Base-by-base conservation (phyloP, 331 rosid genomes). In the Quercus phellos region DNA sequence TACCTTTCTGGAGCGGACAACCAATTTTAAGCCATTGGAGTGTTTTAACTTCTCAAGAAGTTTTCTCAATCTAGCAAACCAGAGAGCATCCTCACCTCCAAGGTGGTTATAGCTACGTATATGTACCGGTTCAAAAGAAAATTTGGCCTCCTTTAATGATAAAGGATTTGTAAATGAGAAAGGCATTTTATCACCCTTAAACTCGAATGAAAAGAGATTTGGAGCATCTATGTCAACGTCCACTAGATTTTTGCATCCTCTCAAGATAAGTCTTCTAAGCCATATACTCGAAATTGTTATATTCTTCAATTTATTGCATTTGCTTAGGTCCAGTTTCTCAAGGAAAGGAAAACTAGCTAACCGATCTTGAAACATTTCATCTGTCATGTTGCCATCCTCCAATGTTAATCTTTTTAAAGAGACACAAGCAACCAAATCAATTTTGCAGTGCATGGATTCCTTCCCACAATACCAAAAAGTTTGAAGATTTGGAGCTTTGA, bases 381-480 rank as follows among this genome's bases (percentile, higher is more conserved):
- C 81, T 30, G 81, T 70, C 79, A 90, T 87, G 71, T 64, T 74
- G 55, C 73, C 82, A 81, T 84, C 83, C 42, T 83, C 87, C 53
- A 90, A 74, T 26, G 89, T 83, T 83, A 90, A 76, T 73, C 85
- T 81, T 80, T 83, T 90, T 83, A 88, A 54, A 76, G 82, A 84
- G 9, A 21, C 73, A 34, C 90, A 90, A 19, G 56, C 76, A 38
- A 18, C 82, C 77, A 84, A 81, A 56, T 53, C 70, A 59, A 90
- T 76, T 77, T 86, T 72, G 73, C 92, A 86, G 55, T 84, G 55
- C 19, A 55, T 17, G 13, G 72, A 68, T 59, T 68, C 81, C 78
- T 75, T 75, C 76, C 86, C 80, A 34, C 84, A 75, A 88, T 68
- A 90, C 89, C 92, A 84, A 78, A 91, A 85, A 60, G 91, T 80